phyloP scores from a whole-genome alignment of 2,329 filamentous ascomycete species.

The Penicillium expansum region DNA sequence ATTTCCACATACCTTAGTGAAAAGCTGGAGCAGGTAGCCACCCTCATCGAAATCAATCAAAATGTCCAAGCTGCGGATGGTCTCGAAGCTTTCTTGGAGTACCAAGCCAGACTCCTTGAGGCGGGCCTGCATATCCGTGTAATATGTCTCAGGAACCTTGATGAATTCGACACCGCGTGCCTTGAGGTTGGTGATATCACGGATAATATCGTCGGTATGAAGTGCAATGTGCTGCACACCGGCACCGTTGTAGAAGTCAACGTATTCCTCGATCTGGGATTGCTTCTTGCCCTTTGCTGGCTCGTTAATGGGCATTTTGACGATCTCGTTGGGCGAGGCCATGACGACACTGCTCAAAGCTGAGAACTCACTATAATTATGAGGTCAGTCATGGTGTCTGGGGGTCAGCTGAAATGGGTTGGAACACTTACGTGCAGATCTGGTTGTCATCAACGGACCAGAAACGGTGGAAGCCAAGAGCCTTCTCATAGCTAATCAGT shows the following conservation, averaged over 20 bases:
- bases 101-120: constrained; percentile 61
- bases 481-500: constrained; percentile 69
- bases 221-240: constrained; percentile 94
- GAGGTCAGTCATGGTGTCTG: not conserved
- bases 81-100: constrained; percentile 77
- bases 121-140: constrained; percentile 70
- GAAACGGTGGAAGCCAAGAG: constrained; percentile 92
- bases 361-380: constrained; percentile 63
- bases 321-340: constrained; percentile 76
- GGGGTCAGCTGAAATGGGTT: too few relatives aligned
- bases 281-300: constrained; percentile 86
- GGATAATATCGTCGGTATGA: constrained; percentile 75
- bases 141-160: constrained; percentile 81
- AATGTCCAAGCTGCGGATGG: constrained; percentile 74
- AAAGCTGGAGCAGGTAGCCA: constrained; percentile 75
- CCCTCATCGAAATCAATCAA: constrained; percentile 93
- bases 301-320: constrained; percentile 99
- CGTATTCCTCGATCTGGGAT: constrained; percentile 90
- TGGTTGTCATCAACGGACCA: constrained; percentile 94
- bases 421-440: constrained; percentile 63
- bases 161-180: constrained; percentile 94
- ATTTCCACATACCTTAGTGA: constrained; percentile 58
- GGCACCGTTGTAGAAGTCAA: constrained; percentile 83
- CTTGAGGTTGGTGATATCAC: constrained; percentile 71
- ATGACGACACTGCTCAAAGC: constrained; percentile 88